Base-by-base conservation (phyloP, 1,139 yeast genomes). In the Candida sp. region DNA sequence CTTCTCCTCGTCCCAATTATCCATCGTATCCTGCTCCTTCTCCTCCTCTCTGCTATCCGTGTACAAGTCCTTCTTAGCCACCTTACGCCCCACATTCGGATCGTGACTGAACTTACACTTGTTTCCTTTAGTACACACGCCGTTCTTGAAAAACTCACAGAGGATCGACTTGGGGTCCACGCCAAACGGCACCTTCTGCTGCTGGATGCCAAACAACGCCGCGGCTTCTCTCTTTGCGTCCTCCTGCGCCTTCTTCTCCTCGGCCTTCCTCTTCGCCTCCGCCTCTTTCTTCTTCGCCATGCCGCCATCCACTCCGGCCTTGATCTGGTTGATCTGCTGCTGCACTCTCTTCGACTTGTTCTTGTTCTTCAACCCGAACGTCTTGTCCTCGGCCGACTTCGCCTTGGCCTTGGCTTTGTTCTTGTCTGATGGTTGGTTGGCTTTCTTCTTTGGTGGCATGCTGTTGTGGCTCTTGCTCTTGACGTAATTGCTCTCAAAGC, bases 81-180 rank as follows among this genome's bases (percentile, higher is more conserved):
- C 91, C 71, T 89, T 93, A 69, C 98, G 85, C 35, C 93, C 98
- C 34, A 91, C 83, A 55, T 84, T 82, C 64, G 90, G 72, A 69
- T 96, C 97, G 70, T 96, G 99, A 49, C 96, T 86, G 73, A 93
- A 96, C 71, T 93, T 94, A 84, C 99, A 96, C 68, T 90, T 90
- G 58, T 78, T 67, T 47, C 98, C 99, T 71, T 93, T 92, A 57
- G 86, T 83, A 81, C 99, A 94, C 52, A 83, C 78, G 38, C 97
- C 98, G 56, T 90, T 85, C 72, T 87, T 94, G 84, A 91, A 94
- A 69, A 86, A 87, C 52, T 90, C 91, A 82, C 99, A 96, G 27
- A 94, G 73, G 42, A 96, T 89, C 4, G 96, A 85, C 74, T 94
- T 94, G 49, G 99, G 99, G 72, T 96, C 99, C 54, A 92, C 98